Percentiles rank a stretch among this genome's conserved stretches.
These are phyloP conservation scores for Fibroporia radiculosa DNA, from an alignment of 768 basidiomycete genomes.

Conservation along the genomic window DNA sequence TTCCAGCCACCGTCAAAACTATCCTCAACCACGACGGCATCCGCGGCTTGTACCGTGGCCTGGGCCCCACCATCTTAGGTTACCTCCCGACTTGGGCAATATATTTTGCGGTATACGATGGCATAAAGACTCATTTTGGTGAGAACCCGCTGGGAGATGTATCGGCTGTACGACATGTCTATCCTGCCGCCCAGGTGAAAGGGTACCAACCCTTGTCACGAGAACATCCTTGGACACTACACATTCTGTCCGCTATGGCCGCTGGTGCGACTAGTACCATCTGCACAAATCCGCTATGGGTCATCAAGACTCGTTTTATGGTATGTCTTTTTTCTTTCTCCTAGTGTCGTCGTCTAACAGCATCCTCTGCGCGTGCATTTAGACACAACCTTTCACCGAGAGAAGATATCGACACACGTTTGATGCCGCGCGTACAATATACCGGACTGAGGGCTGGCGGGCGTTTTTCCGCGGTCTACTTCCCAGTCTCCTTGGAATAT, in stretches of 20 bases:
- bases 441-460: constrained; percentile 73
- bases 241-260: constrained; percentile 92
- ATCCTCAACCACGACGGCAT: constrained; percentile 66
- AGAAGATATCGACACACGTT: constrained; percentile 80
- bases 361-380: constrained; percentile 11
- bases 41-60: constrained; percentile 90
- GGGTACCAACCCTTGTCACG: constrained; percentile 76
- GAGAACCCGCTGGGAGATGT: constrained; percentile 44
- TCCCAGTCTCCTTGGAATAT: constrained; percentile 88
- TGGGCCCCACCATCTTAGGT: constrained; percentile 92
- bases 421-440: constrained; percentile 87
- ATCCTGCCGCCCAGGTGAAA: constrained; percentile 79
- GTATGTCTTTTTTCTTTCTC: constrained; percentile 34
- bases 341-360: constrained; percentile 2
- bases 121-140: constrained; percentile 81
- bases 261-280: constrained; percentile 92
- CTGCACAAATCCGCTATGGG: constrained; percentile 95
- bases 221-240: constrained; percentile 80
- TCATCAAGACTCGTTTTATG: constrained; percentile 99
- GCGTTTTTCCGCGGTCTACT: constrained; percentile 94
- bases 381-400: constrained; percentile 83
- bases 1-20: constrained; percentile 44
- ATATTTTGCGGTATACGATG: constrained; percentile 96
- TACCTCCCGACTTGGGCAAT: constrained; percentile 99
- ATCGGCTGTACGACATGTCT: constrained; percentile 40